These are phyloP conservation scores for Chaetomium tenue DNA, from an alignment of 495 filamentous ascomycete genomes.

Conservation along the genomic window DNA sequence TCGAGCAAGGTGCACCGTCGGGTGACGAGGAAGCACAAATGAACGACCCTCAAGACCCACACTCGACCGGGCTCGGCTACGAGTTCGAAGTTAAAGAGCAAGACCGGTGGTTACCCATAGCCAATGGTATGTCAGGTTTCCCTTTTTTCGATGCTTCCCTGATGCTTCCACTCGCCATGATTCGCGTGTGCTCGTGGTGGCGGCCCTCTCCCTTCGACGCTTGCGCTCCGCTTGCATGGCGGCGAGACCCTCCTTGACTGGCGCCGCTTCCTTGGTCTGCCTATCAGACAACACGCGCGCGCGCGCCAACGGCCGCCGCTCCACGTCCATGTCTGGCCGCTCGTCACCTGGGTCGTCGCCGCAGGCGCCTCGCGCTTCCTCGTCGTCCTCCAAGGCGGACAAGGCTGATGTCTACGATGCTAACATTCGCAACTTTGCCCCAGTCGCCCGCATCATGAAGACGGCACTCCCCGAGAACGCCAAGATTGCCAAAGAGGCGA, in stretches of 20 bases:
- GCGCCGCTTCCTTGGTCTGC: conserved; percentile 43
- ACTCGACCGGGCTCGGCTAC: conserved; percentile 60
- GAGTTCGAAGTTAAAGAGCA: conserved; percentile 99
- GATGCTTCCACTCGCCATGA: conserved; percentile 35
- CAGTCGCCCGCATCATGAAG: conserved; percentile 99
- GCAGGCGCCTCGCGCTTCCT: conserved; percentile 41
- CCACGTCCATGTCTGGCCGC: conserved; percentile 52
- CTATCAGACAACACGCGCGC: conserved; percentile 45
- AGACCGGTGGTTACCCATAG: conserved; percentile 99
- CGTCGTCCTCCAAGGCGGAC: conserved; percentile 44
- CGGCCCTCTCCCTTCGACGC: conserved; percentile 34
- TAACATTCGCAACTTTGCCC: conserved; percentile 84
- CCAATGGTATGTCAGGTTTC: conserved; percentile 75
- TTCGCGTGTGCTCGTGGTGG: conserved; percentile 39
- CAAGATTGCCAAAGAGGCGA: conserved; percentile 98
- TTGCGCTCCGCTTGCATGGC: conserved; percentile 37
- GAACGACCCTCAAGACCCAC: conserved; percentile 60
- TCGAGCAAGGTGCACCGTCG: conserved; percentile 90
- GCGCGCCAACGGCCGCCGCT: conserved; percentile 28
- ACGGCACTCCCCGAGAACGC: conserved; percentile 94
- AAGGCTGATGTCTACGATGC: conserved; percentile 62
- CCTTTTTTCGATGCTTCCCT: conserved; percentile 43
- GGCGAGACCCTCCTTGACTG: conserved; percentile 40
- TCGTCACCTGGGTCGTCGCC: conserved; percentile 49
- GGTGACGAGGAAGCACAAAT: conserved; percentile 74